A percentile compares a stretch with the other conserved stretches of the same genome.
These are phyloP conservation scores for Mycena polygramma DNA, from an alignment of 768 basidiomycete species.

Conservation along the genomic window DNA sequence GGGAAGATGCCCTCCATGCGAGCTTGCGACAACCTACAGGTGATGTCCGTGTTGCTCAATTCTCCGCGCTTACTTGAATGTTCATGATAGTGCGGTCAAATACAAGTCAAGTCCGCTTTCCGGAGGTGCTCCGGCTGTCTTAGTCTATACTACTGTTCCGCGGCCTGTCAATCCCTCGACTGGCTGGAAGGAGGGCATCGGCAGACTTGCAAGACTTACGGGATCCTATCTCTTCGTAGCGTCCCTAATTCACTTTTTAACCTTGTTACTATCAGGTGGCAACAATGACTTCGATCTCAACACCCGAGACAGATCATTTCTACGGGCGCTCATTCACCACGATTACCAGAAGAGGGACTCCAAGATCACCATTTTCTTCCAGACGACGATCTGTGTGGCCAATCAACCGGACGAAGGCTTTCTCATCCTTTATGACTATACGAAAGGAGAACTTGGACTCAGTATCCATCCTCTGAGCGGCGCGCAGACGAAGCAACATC, in stretches of 20 bases:
- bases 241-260: neutral
- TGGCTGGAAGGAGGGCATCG: neutral
- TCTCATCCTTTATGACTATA: neutral
- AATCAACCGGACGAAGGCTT: neutral
- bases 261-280: neutral
- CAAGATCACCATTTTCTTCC: neutral
- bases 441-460: neutral
- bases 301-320: neutral
- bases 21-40: slow-evolving; percentile 2
- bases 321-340: neutral
- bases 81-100: neutral
- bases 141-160: neutral
- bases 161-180: neutral
- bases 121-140: neutral
- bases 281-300: neutral
- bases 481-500: too few relatives aligned
- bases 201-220: neutral
- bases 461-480: neutral
- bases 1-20: neutral
- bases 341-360: neutral
- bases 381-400: neutral
- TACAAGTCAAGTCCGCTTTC: neutral
- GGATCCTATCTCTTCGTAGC: neutral
- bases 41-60: neutral
- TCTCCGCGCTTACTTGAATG: neutral